Conservation (phyloP, 805 yeast genomes). For the Metschnikowia orientalis region DNA sequence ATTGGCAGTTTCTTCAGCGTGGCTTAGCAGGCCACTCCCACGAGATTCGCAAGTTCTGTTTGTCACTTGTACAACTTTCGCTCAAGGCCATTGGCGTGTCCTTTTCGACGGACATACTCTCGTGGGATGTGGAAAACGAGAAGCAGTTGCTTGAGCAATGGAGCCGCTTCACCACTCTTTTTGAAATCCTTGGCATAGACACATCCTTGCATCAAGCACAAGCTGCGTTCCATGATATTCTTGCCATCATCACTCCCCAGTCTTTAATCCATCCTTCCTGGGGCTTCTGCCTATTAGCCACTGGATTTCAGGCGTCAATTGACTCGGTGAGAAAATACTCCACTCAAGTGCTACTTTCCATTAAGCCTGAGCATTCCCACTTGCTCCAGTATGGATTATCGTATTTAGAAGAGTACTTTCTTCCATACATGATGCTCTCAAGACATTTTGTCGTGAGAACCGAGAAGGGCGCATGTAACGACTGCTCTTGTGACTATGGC, state of each 20-base stretch:
- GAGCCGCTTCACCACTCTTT: slow-evolving; percentile 69
- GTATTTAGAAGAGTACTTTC: slow-evolving; percentile 45
- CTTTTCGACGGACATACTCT: slow-evolving; percentile 32
- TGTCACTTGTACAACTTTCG: slow-evolving; percentile 62
- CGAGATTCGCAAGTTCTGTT: slow-evolving; percentile 64
- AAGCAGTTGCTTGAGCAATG: slow-evolving; percentile 47
- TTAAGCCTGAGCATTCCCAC: slow-evolving; percentile 43
- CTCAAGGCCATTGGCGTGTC: slow-evolving; percentile 42
- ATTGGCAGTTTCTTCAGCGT: slow-evolving; percentile 53
- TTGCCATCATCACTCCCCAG: slow-evolving; percentile 44
- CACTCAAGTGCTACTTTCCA: slow-evolving; percentile 49
- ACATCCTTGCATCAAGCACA: slow-evolving; percentile 82
- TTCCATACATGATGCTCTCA: slow-evolving; percentile 63
- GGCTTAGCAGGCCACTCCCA: slow-evolving; percentile 55
- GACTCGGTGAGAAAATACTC: slow-evolving; percentile 71
- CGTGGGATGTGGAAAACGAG: slow-evolving; percentile 35
- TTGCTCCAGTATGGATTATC: slow-evolving; percentile 31
- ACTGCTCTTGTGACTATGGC: slow-evolving; percentile 54
- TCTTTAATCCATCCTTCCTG: slow-evolving; percentile 62
- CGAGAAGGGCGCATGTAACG: slow-evolving; percentile 22
- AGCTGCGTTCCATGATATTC: slow-evolving; percentile 66
- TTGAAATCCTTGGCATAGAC: slow-evolving; percentile 78
- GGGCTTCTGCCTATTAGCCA: slow-evolving; percentile 68
- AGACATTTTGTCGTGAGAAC: slow-evolving; percentile 48
- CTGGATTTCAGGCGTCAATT: slow-evolving; percentile 72